Evolutionary conservation across 192 early-diverging fungal species (phyloP).

Genomic region (Coemansia sp.): DNA sequence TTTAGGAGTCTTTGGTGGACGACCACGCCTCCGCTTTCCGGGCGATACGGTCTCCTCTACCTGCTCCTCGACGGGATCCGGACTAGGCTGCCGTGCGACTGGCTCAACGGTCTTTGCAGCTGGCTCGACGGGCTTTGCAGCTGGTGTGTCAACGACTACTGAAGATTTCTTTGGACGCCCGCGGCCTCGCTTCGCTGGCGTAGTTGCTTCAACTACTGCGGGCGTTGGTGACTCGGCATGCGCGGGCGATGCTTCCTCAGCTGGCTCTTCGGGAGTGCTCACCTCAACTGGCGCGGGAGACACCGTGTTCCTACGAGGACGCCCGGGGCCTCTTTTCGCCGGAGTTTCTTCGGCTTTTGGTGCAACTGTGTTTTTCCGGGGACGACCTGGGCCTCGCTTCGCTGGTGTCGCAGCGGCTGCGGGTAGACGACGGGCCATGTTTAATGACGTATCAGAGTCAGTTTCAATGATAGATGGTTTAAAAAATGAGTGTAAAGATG

Average conservation of each 20-base stretch:
- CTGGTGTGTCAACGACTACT: background rate
- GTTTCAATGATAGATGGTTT: background rate
- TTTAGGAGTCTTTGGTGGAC: background rate
- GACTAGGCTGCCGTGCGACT: background rate
- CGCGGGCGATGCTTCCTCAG: background rate
- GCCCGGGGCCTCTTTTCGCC: background rate
- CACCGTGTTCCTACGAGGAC: background rate
- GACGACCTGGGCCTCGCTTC: constrained; percentile 15
- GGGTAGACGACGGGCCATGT: background rate
- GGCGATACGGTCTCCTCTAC: background rate
- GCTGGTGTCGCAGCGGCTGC: background rate
- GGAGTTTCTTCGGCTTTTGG: background rate
- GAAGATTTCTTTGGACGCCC: background rate
- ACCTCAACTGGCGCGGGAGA: background rate
- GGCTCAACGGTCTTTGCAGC: background rate
- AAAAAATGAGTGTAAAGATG: constrained; percentile 7
- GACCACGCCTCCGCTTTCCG: background rate
- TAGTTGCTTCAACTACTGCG: background rate
- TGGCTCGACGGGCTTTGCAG: background rate
- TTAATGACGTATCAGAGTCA: background rate
- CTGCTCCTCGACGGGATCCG: background rate
- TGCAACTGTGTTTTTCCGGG: constrained; percentile 1
- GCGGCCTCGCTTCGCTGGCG: background rate
- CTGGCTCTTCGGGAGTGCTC: background rate
- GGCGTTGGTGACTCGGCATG: background rate